Percentiles rank a stretch among this genome's conserved stretches.
phyloP scores from a whole-genome alignment of 495 filamentous ascomycete species.

The Xylaria venustula region DNA sequence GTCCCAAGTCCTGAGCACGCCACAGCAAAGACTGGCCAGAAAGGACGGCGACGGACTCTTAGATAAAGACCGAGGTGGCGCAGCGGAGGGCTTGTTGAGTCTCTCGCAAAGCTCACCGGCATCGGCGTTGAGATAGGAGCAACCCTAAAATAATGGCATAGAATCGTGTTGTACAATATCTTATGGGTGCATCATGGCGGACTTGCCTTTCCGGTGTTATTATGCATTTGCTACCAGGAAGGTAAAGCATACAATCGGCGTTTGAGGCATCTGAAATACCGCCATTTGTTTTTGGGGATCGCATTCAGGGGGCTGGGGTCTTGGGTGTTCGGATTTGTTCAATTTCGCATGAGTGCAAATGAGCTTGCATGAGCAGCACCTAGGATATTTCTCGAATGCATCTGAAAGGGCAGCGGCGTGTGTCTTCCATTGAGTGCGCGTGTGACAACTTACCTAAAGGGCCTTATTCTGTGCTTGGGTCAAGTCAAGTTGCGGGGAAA shows the following conservation, averaged over 20 bases:
- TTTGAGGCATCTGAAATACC: not conserved
- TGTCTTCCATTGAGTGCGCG: no score
- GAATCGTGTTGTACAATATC: not conserved
- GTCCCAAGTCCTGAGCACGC: not conserved
- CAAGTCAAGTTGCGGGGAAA: no score
- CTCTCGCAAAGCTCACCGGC: constrained; percentile 19
- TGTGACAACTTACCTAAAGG: no score
- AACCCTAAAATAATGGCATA: not conserved
- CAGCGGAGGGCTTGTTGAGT: constrained; percentile 35
- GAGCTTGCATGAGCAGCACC: not conserved
- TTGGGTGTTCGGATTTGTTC: not conserved
- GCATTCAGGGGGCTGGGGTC: not conserved
- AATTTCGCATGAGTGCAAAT: not conserved
- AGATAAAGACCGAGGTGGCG: constrained; percentile 22
- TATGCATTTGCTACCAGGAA: not conserved
- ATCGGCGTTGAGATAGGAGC: not conserved
- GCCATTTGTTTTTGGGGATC: no score
- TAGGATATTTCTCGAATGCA: not conserved
- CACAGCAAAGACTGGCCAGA: not conserved
- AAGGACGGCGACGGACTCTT: constrained; percentile 7
- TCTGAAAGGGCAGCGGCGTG: not conserved
- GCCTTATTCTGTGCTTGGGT: no score
- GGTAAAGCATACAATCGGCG: constrained; percentile 10
- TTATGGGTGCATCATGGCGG: not conserved
- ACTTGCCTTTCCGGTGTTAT: not conserved